A percentile compares a stretch with the other conserved stretches of the same genome.
Evolutionary conservation across 257 asterid genomes (phyloP).

Genomic region (Orobanche coerulescens): DNA sequence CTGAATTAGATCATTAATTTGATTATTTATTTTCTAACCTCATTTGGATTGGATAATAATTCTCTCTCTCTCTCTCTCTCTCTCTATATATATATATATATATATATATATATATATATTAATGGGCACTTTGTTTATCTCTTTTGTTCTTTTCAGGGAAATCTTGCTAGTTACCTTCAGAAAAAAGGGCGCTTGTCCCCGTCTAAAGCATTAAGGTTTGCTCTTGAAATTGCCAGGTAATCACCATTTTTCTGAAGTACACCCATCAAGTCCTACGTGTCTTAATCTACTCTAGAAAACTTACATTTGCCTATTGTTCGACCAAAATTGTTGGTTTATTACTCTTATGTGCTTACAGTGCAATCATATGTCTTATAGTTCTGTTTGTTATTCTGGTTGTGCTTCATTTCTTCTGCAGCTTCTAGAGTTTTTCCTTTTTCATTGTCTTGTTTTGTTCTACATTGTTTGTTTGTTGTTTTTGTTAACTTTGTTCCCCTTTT

Average conservation of each 20-base stretch:
- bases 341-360: background rate
- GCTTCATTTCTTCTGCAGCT: background rate
- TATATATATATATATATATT: too few species aligned
- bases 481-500: background rate
- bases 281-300: background rate
- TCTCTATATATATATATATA: too few species aligned
- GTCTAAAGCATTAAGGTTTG: conserved; percentile 77
- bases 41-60: background rate
- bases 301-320: background rate
- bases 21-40: background rate
- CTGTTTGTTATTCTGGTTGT: background rate
- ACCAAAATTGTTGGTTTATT: background rate
- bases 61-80: too few species aligned
- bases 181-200: conserved; percentile 86
- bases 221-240: conserved; percentile 93
- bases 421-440: background rate
- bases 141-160: conserved; percentile 51
- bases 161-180: conserved; percentile 67
- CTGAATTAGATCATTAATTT: background rate
- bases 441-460: background rate
- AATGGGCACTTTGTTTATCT: conserved; percentile 18
- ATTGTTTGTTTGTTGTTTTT: background rate
- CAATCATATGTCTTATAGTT: background rate
- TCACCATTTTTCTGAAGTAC: conserved; percentile 7
- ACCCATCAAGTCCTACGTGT: background rate